Conservation (phyloP, 2,329 filamentous ascomycete species). For the Colletotrichum noveboracense region DNA sequence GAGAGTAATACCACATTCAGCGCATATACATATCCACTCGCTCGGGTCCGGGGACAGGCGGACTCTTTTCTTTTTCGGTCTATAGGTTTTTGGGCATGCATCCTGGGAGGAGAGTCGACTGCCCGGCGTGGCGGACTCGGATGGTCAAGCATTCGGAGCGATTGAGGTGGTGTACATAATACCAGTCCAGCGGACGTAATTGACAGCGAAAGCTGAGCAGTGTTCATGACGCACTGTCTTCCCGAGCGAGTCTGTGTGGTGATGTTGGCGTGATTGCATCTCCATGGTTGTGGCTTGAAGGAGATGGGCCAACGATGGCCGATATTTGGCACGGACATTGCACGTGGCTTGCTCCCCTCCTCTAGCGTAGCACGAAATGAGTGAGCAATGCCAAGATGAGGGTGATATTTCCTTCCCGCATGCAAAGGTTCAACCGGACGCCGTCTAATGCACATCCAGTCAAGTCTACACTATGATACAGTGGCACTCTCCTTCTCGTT, state of each 20-base stretch:
- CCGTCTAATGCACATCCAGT: slow-evolving; percentile 47
- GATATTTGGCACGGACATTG: background rate
- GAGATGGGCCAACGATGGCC: background rate
- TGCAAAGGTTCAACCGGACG: slow-evolving; percentile 38
- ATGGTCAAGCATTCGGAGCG: background rate
- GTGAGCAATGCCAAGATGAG: background rate
- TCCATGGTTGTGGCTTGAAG: background rate
- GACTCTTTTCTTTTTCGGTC: background rate
- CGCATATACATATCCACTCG: slow-evolving; percentile 12
- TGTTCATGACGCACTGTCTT: background rate
- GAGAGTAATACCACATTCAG: slow-evolving; percentile 14
- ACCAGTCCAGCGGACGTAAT: slow-evolving; percentile 11
- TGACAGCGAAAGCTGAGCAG: background rate
- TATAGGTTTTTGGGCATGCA: slow-evolving; percentile 5
- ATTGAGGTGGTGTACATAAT: slow-evolving; percentile 12
- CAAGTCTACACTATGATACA: slow-evolving; percentile 51
- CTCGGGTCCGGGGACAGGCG: background rate
- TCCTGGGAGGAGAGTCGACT: background rate
- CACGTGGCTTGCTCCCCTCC: background rate
- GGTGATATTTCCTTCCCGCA: slow-evolving; percentile 6
- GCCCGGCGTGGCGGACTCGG: slow-evolving; percentile 3
- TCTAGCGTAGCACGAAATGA: background rate
- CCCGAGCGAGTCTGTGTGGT: background rate
- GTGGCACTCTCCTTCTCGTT: slow-evolving; percentile 17
- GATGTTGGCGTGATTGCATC: background rate